Percentiles rank a stretch among this genome's conserved stretches.
phyloP scores from a whole-genome alignment of 1,284 basidiomycete species.

The Pyrrhoderma noxium region DNA sequence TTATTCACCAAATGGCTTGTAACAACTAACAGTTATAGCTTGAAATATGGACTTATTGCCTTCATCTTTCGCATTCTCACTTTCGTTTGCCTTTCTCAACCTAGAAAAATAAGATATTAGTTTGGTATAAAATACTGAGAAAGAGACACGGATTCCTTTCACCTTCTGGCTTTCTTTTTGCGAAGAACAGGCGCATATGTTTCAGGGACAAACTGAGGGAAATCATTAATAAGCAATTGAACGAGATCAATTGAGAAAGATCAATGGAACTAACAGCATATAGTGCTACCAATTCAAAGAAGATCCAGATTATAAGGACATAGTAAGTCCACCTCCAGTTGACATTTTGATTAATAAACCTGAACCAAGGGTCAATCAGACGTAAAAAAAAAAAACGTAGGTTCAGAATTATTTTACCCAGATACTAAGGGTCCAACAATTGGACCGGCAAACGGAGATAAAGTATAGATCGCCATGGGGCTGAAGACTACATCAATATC shows the following conservation, averaged over 20 bases:
- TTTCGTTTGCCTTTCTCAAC: constrained; percentile 34
- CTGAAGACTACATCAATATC: constrained; percentile 29
- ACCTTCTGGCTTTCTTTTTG: constrained; percentile 45
- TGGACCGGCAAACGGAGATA: constrained; percentile 71
- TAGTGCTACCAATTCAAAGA: constrained; percentile 38
- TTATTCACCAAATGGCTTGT: constrained; percentile 72
- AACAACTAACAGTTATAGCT: constrained; percentile 48
- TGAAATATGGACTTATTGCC: constrained; percentile 29
- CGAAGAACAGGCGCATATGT: constrained; percentile 64
- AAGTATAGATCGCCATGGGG: constrained; percentile 72
- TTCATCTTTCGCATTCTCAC: constrained; percentile 28
- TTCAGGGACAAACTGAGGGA: constrained; percentile 58
- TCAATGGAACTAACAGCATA: constrained; percentile 35
- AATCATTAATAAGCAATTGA: neutral
- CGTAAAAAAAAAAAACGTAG: too few species aligned
- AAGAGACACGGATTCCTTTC: constrained; percentile 3
- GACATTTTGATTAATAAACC: constrained; percentile 45
- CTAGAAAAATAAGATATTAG: neutral
- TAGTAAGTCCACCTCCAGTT: constrained; percentile 79
- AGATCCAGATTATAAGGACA: constrained; percentile 56
- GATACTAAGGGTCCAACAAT: constrained; percentile 53
- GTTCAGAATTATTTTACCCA: too few species aligned
- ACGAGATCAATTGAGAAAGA: neutral
- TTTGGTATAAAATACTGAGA: neutral
- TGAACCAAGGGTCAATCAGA: constrained; percentile 11